Base-by-base conservation (phyloP, 2,329 filamentous ascomycete genomes). In the Sporothrix dimorphospora region DNA sequence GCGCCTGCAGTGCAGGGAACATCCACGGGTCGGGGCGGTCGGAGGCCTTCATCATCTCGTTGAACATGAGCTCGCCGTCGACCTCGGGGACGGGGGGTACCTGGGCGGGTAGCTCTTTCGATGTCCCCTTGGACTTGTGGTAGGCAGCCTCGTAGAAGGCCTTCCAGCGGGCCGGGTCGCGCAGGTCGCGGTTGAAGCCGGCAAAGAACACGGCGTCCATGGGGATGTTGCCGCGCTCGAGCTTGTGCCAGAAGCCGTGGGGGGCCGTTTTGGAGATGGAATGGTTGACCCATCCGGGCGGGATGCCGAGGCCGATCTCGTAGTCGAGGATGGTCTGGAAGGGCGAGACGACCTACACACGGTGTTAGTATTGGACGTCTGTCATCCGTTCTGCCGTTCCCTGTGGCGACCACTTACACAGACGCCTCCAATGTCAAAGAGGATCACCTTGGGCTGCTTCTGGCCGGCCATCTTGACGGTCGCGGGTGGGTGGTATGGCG, bases 381-480 rank as follows among this genome's bases (percentile, higher is more conserved):
- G 68, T 77, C 70, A 76, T 65, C 24, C 49, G 19, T 53, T n/a
- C 16, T 49, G 40, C n/a, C 30, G 30, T 34, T 69, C 11, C 21
- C 16, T 7, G 9, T 3, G 45, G 7, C 16, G 40, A 8, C 4
- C 16, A 90, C 93, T 86, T 91, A 97, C 95, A 86, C 94, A 97
- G 77, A 99, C 96, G 74, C 96, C 96, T 51, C 96, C 96, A 76
- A 99, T 96, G 82, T 99, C 96, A 81, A 98, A 98, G 27, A 99
- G 85, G 42, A 97, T 83, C 71, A 93, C 92, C 77, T 92, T 92
- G 40, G 92, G 92, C 72, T 85, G 84, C 72, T 82, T 84, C 53
- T 78, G 79, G 59, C 78, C 75, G 9, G 82, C 75, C 85, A 87
- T 87, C 49, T 78, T 75, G 47, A 53, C 38, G 27, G 27, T 51